A percentile compares a stretch with the other conserved stretches of the same genome.
Conservation (phyloP, 192 early-diverging fungal species). For the Paraglomus occultum region DNA sequence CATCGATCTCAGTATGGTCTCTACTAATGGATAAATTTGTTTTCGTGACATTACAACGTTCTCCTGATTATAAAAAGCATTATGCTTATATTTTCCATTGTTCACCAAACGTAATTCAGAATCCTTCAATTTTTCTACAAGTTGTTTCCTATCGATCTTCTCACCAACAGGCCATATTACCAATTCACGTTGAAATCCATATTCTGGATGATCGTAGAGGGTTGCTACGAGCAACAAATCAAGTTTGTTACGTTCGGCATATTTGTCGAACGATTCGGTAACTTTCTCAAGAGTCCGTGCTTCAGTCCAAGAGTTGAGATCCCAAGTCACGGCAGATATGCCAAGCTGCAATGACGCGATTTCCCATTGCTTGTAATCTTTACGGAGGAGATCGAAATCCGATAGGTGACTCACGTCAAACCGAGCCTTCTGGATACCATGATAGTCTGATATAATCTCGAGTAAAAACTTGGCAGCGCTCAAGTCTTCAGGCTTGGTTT, state of each 20-base stretch:
- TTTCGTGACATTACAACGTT: constrained; percentile 60
- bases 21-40: constrained; percentile 55
- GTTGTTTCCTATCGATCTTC: neutral
- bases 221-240: constrained; percentile 61
- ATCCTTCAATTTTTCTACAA: constrained; percentile 34
- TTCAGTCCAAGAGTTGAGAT: constrained; percentile 52
- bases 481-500: constrained; percentile 48
- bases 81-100: constrained; percentile 20
- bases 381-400: constrained; percentile 54
- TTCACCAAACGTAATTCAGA: constrained; percentile 37
- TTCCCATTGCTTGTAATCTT: constrained; percentile 76
- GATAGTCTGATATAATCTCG: constrained; percentile 36
- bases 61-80: constrained; percentile 44
- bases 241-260: constrained; percentile 40
- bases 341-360: constrained; percentile 48
- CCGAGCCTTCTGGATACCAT: constrained; percentile 55
- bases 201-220: constrained; percentile 46
- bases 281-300: constrained; percentile 30
- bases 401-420: constrained; percentile 46
- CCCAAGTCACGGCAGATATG: constrained; percentile 58
- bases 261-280: constrained; percentile 32
- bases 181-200: constrained; percentile 63
- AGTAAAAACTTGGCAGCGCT: constrained; percentile 42
- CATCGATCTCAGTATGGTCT: constrained; percentile 31
- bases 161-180: constrained; percentile 39